Base-by-base conservation (phyloP, 2,329 filamentous ascomycete genomes). In the Cordyceps militaris region DNA sequence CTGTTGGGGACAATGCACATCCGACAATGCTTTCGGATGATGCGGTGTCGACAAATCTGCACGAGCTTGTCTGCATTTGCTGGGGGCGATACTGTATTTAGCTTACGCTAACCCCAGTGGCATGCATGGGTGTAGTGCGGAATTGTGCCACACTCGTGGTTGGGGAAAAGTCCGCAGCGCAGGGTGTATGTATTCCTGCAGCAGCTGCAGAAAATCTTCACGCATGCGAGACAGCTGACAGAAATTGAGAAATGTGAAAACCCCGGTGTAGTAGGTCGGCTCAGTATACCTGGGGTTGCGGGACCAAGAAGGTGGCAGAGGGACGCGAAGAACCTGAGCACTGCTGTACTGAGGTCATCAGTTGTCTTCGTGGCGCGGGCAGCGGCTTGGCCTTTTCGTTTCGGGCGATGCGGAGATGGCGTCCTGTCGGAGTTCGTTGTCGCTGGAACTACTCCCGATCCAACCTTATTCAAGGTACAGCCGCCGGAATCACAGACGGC, bases 401-500 rank as follows among this genome's bases (percentile, higher is more conserved):
- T 32, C 10, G 5, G 28, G 10, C 10, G 5, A 6, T 32, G 28
- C 28, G 28, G 10, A 32, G n/a, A 28, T 7, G 30, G 3, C 5
- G n/a, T 16, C 8, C n/a, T n/a, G n/a, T n/a, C n/a, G n/a, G n/a
- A n/a, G n/a, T 10, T 26, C 11, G 6, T 36, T 38, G 34, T 40
- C 23, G 9, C 30, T 44, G 11, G 7, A 32, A 3, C 14, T 16
- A 8, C 6, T 34, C 19, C 19, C 16, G 26, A 13, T 1, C 16
- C 16, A 1, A 11, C 23, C 24, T 16, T 16, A 19, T 4, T 55
- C 52, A 46, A 19, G 52, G 21, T 14, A 38, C 30, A 30, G 38
- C 23, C 3, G 52, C 46, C 14, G 62, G 59, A 56, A 70, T 67
- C 10, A 66, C 53, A 44, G 59, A 56, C 1, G 67, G 64, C 28